Conservation (phyloP, 768 basidiomycete genomes). For the Tylopilus felleus region DNA sequence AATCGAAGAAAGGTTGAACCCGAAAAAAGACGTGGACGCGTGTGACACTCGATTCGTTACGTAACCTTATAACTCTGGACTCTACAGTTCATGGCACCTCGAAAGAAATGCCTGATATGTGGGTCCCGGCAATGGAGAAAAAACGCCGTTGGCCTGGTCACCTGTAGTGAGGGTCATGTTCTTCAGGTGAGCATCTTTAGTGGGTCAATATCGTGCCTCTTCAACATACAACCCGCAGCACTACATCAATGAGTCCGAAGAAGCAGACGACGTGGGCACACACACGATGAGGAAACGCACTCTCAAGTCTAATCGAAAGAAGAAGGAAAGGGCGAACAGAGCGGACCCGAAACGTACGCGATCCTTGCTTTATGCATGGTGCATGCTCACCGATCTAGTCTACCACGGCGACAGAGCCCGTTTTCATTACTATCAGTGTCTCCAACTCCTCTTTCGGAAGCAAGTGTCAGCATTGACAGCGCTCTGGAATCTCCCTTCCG, state of each 20-base stretch:
- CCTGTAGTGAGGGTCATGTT: constrained; percentile 90
- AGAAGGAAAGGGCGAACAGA: constrained; percentile 46
- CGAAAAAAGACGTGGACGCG: not conserved
- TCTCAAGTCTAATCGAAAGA: constrained; percentile 55
- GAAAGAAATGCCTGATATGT: constrained; percentile 70
- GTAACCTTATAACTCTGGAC: not conserved
- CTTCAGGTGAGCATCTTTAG: constrained; percentile 58
- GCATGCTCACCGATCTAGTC: constrained; percentile 43
- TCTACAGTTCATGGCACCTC: constrained; percentile 46
- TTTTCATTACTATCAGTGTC: constrained; percentile 79
- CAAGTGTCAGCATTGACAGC: constrained; percentile 61
- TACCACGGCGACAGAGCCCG: constrained; percentile 79
- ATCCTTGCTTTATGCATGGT: not conserved
- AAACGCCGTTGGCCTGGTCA: constrained; percentile 75
- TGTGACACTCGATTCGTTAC: not conserved
- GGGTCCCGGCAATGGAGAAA: constrained; percentile 87
- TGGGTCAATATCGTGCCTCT: not conserved
- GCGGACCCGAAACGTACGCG: constrained; percentile 59
- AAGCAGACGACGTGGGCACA: constrained; percentile 59
- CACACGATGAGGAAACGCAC: constrained; percentile 65
- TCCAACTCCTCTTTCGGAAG: constrained; percentile 76
- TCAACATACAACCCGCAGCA: constrained; percentile 43
- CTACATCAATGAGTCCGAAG: constrained; percentile 77
- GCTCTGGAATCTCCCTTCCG: constrained; percentile 70
- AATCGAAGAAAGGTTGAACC: not conserved